Base-by-base conservation (phyloP, 2,329 filamentous ascomycete genomes). In the Paraphoma chrysanthemicola region DNA sequence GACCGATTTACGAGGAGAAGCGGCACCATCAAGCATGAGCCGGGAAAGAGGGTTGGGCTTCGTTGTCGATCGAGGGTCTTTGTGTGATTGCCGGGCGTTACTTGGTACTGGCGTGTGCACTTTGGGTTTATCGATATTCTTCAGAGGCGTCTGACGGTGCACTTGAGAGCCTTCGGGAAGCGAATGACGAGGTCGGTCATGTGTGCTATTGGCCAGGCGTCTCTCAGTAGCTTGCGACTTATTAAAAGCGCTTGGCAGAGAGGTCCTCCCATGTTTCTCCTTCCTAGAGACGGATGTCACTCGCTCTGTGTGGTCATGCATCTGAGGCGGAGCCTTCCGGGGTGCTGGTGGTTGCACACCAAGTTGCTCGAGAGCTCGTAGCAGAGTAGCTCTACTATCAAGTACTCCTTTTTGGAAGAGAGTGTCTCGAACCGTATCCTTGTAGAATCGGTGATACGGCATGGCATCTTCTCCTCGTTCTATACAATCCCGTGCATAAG, bases 381-480 rank as follows among this genome's bases (percentile, higher is more conserved):
- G 7, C 12, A 75, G 48, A 0, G 59, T 65, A n/a, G 53, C 53
- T 47, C 51, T 63, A 23, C 49, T 62, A 17, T 38, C 33, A 6
- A 73, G 49, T 10, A 78, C 50, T 10, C 68, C 66, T 41, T 71
- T 65, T 1, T 42, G 65, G 57, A 69, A 72, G 1, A 68, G 43
- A 0, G 68, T 70, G 16, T 71, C 63, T 3, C 65, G 61, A 16
- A 78, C 69, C 0, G 57, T 55, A 39, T 76, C 67, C 44, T 72
- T 70, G 62, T 78, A 78, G 59, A 72, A 77, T 4, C 70, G 66
- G 44, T 66, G 46, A 47, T 76, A 77, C 2, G 69, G 59, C 29
- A 70, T 57, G 0, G 61, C 49, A 29, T 69, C 60, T 41, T 69
- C 64, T 14, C 70, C 71, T 6, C 57, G 52, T 1, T 70, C 63